Conservation (phyloP, 257 asterid genomes). For the Nicotiana sylvestris region DNA sequence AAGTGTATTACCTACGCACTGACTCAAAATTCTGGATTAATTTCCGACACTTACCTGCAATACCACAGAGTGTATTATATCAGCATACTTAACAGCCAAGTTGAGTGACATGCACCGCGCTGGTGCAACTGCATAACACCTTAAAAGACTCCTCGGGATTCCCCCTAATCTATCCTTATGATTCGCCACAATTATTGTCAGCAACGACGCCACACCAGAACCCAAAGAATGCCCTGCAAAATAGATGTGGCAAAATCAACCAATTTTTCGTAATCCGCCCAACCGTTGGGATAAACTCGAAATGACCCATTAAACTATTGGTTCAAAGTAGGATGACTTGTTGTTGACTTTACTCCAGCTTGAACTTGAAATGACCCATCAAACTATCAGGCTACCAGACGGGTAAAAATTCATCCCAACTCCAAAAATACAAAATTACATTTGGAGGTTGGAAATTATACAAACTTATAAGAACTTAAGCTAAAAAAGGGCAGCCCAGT, state of each 20-base stretch:
- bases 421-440: not conserved
- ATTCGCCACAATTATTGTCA: conserved; percentile 70
- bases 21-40: not conserved
- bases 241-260: not conserved
- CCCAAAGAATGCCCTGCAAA: conserved; percentile 85
- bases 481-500: no score
- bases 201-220: conserved; percentile 79
- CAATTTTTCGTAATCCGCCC: not conserved
- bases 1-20: not conserved
- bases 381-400: not conserved
- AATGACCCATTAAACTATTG: not conserved
- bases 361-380: not conserved
- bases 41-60: conserved; percentile 59
- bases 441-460: not conserved
- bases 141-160: conserved; percentile 56
- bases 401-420: not conserved
- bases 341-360: not conserved
- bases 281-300: not conserved
- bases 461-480: not conserved
- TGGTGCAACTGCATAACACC: conserved; percentile 88
- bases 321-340: not conserved
- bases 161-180: conserved; percentile 71
- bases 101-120: conserved; percentile 95
- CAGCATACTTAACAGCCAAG: conserved; percentile 93
- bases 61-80: conserved; percentile 69